Percentiles rank a stretch among this genome's conserved stretches.
These are phyloP conservation scores for Fusarium tuaranense DNA, from an alignment of 2,329 filamentous ascomycete genomes.

Conservation along the genomic window DNA sequence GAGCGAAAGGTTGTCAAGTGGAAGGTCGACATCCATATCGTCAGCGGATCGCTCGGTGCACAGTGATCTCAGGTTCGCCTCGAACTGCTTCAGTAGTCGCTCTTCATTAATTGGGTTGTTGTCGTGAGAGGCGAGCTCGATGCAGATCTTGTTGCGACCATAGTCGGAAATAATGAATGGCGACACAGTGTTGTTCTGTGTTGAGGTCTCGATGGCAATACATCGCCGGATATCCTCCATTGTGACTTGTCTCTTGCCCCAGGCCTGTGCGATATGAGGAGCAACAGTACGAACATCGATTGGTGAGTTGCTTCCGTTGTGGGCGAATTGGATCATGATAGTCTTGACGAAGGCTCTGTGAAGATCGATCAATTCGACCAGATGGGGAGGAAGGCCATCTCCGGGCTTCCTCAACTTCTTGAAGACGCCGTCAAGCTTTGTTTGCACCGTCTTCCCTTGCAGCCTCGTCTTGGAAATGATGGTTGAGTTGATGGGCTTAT, in stretches of 20 bases:
- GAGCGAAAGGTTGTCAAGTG: conserved; percentile 62
- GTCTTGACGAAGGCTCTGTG: conserved; percentile 77
- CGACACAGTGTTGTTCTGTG: conserved; percentile 46
- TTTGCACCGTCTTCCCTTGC: conserved; percentile 46
- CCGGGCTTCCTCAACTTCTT: conserved; percentile 47
- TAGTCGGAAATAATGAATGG: conserved; percentile 64
- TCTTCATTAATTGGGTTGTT: conserved; percentile 60
- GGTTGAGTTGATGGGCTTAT: conserved; percentile 48
- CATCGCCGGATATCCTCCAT: conserved; percentile 74
- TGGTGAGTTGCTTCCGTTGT: conserved; percentile 72
- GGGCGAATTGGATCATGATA: conserved; percentile 75
- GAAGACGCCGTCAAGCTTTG: conserved; percentile 56
- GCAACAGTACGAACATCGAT: conserved; percentile 72
- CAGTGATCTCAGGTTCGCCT: conserved; percentile 65
- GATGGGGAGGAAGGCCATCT: conserved; percentile 60
- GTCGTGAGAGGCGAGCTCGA: conserved; percentile 63
- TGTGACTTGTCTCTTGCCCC: conserved; percentile 77
- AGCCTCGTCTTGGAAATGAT: conserved; percentile 47
- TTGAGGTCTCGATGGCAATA: conserved; percentile 68
- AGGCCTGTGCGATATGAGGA: conserved; percentile 73
- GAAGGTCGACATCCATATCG: conserved; percentile 42
- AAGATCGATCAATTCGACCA: conserved; percentile 71
- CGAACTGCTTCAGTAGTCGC: conserved; percentile 66
- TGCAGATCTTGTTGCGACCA: conserved; percentile 66
- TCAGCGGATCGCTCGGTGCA: conserved; percentile 33